Conservation (phyloP, 2,329 filamentous ascomycete genomes). For the Pseudonectria buxi region DNA sequence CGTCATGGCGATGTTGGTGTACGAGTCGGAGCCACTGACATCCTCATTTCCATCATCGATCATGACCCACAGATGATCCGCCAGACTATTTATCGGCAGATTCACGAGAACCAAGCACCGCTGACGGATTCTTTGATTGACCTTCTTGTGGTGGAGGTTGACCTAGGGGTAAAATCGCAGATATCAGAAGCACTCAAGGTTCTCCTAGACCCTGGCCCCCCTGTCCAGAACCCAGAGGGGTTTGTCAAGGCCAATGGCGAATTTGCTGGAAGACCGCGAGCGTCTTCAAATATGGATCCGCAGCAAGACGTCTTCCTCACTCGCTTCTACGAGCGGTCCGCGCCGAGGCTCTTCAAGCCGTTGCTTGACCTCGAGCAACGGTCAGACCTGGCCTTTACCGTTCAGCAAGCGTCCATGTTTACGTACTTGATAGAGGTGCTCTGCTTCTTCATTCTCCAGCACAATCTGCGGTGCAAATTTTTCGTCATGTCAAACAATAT, state of each 20-base stretch:
- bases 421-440: slow-evolving; percentile 88
- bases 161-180: slow-evolving; percentile 91
- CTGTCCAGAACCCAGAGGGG: slow-evolving; percentile 43
- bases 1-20: slow-evolving; percentile 78
- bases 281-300: slow-evolving; percentile 49
- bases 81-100: slow-evolving; percentile 84
- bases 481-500: slow-evolving; percentile 80
- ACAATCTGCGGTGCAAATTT: slow-evolving; percentile 77
- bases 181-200: slow-evolving; percentile 94
- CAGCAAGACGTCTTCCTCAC: slow-evolving; percentile 82
- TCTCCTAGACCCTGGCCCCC: slow-evolving; percentile 65
- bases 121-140: slow-evolving; percentile 91
- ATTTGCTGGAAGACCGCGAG: slow-evolving; percentile 56
- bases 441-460: slow-evolving; percentile 88
- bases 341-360: slow-evolving; percentile 78
- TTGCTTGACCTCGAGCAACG: slow-evolving; percentile 71
- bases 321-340: slow-evolving; percentile 84
- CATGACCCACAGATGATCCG: slow-evolving; percentile 94
- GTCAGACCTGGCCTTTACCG: slow-evolving; percentile 62
- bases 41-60: slow-evolving; percentile 88
- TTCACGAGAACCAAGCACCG: slow-evolving; percentile 77
- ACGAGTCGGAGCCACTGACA: slow-evolving; percentile 86
- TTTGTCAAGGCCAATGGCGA: slow-evolving; percentile 61
- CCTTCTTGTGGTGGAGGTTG: slow-evolving; percentile 80
- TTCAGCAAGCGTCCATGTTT: slow-evolving; percentile 84